Conservation (phyloP, 169 alveolate species). For the Babesia divergens region DNA sequence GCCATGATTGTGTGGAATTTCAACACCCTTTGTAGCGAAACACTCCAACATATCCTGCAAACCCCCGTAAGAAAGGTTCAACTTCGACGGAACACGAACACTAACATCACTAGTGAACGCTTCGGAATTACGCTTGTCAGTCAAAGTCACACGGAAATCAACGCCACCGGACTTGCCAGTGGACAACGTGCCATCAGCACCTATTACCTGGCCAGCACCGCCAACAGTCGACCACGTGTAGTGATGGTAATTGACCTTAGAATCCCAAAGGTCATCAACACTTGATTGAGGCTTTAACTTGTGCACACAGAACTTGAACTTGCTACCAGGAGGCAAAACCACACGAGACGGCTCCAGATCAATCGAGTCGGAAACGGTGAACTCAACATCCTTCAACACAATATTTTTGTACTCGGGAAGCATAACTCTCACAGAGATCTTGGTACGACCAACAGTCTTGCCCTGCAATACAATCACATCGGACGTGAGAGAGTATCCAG, state of each 20-base stretch:
- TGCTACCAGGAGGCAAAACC: conserved; percentile 23
- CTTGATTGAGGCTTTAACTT: conserved; percentile 16
- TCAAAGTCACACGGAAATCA: conserved; percentile 14
- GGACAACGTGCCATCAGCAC: conserved; percentile 16
- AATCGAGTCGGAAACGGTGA: conserved; percentile 54
- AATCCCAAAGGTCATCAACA: conserved; percentile 8
- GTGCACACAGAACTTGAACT: conserved; percentile 30
- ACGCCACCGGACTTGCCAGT: conserved; percentile 24
- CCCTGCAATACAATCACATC: conserved; percentile 65
- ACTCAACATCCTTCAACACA: conserved; percentile 50
- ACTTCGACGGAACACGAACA: conserved; percentile 12
- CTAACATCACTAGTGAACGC: conserved; percentile 9
- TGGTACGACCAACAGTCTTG: conserved; percentile 43
- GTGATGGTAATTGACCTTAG: conserved; percentile 12
- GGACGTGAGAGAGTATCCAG: conserved; percentile 32
- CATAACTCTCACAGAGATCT: conserved; percentile 31
- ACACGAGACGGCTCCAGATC: conserved; percentile 46
- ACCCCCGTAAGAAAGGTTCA: conserved; percentile 5
- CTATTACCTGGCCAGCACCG: conserved; percentile 1
- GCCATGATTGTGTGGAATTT: not conserved
- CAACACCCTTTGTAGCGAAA: not conserved
- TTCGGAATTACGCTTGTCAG: conserved; percentile 22
- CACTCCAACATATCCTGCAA: conserved; percentile 17
- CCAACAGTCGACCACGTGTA: conserved; percentile 53
- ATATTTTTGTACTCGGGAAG: conserved; percentile 53